These are phyloP conservation scores for Plenodomus lindquistii DNA, from an alignment of 2,329 filamentous ascomycete species.

Conservation along the genomic window DNA sequence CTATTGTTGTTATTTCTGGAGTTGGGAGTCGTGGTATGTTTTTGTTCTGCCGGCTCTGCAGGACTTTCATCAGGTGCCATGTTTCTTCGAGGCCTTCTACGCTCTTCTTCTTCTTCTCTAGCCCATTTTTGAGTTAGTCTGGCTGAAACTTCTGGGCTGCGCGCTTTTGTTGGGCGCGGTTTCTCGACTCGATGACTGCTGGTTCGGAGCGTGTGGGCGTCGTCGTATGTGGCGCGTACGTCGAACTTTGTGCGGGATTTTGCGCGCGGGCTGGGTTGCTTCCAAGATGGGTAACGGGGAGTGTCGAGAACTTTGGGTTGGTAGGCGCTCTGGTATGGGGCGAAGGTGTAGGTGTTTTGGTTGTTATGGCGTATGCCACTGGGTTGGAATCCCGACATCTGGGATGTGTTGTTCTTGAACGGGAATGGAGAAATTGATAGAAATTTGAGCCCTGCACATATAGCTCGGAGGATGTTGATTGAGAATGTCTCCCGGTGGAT, in stretches of 20 bases:
- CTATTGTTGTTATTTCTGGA: no score
- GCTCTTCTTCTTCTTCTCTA: no score
- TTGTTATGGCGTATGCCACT: neutral
- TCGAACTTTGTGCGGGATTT: conserved; percentile 3
- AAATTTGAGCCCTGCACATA: no score
- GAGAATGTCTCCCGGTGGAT: no score
- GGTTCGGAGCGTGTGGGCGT: neutral
- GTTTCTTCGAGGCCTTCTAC: no score
- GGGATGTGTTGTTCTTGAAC: neutral
- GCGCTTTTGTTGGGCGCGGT: neutral
- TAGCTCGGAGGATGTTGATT: no score
- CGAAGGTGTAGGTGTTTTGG: neutral
- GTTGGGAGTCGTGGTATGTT: no score
- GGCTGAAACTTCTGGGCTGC: no score
- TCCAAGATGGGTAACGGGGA: neutral
- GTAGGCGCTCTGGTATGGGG: neutral
- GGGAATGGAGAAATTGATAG: no score
- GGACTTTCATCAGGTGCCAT: no score
- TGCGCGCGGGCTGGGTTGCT: neutral
- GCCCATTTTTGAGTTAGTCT: no score
- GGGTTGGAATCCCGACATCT: neutral
- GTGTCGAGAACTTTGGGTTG: no score
- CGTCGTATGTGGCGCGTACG: conserved; percentile 10
- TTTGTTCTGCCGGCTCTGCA: neutral
- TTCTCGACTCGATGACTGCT: neutral